Evolutionary conservation across 106 monocot species (phyloP), one percentile per base, ranked within the genome.

Genomic region (Dactylorhiza incarnata): DNA sequence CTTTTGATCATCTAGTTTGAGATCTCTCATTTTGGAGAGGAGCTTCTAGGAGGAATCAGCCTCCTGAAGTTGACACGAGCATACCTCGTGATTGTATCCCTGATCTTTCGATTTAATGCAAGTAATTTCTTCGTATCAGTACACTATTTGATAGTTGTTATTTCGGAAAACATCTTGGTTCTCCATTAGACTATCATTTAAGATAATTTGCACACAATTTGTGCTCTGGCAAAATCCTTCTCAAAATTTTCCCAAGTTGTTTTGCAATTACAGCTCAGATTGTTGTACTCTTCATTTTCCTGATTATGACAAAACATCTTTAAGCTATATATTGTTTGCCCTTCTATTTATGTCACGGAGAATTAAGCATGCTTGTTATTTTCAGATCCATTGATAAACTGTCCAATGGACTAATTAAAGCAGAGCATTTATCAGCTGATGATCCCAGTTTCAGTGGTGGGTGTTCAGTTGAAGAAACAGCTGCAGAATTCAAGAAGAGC

Each of bases 381-480:
- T 69, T 69, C 69, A 69, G 69, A 69, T 69, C 69, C 2, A 46
- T n/a, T 17, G 45, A 1, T 69, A 46, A 44, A 22, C 14, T 48
- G 49, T 44, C 72, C 3, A 72, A 72, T 48, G 72, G 49, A 72
- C 49, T n/a, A 72, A 72, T 5, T 49, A 72, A 72, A 24, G 49
- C 47, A 22, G 69, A 17, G 15, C 69, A n/a, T 46, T 25, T 69
- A 17, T 69, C 69, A 46, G 48, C 72, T 12, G 48, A 80, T 52
- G 53, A 74, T 12, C 20, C 49, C 13, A 45, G 11, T 25, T 26
- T 20, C 24, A 49, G 52, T 45, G 68, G 24, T n/a, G 49, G 66
- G 11, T 0, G 16, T 45, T 68, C 68, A 23, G 62, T 46, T 46
- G 66, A 74, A 25, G 68, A 75, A 63, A 74, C 43, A 50, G 45